Evolutionary conservation across 208 protist genomes (phyloP).

Genomic region (Trichomonas vaginalis): DNA sequence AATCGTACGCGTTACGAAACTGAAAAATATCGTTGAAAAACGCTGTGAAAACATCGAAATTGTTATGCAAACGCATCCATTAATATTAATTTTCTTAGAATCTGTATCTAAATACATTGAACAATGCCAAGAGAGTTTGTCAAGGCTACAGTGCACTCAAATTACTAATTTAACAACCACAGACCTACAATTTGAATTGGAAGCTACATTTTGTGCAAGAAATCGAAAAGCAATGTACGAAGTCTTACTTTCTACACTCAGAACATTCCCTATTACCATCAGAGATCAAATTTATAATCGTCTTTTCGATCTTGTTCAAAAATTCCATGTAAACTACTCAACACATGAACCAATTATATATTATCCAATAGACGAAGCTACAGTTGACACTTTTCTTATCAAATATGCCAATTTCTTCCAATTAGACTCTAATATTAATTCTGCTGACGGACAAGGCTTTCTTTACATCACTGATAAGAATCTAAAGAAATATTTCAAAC

Average conservation of each 20-base stretch:
- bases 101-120: not conserved
- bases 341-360: not conserved
- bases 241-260: not conserved
- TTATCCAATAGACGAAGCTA: not conserved
- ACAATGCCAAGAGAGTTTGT: not conserved
- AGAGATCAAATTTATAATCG: not conserved
- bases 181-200: not conserved
- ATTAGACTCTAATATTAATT: not conserved
- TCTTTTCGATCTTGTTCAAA: not conserved
- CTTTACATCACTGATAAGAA: not conserved
- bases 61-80: not conserved
- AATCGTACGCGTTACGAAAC: not conserved
- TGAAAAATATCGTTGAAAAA: not conserved
- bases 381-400: not conserved
- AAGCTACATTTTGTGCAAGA: not conserved
- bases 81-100: not conserved
- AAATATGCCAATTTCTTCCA: not conserved
- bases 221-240: not conserved
- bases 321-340: not conserved
- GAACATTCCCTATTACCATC: not conserved
- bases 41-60: not conserved
- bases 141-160: not conserved
- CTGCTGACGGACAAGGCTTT: not conserved
- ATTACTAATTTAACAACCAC: not conserved
- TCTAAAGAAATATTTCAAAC: not conserved